Evolutionary conservation across 129 eudicot species (phyloP).

Genomic region (Deinandra increscens): DNA sequence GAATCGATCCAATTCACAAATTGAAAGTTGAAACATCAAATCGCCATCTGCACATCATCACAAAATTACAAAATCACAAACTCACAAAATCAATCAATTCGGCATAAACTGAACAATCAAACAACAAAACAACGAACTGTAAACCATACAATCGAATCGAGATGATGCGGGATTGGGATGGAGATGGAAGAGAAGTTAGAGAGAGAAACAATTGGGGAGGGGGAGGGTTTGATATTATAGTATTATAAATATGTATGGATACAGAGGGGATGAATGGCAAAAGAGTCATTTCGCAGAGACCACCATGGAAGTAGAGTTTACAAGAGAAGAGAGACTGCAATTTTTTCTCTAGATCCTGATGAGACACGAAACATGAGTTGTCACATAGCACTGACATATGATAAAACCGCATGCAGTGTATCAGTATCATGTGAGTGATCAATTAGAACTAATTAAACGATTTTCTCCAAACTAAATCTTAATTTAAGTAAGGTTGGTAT

Average conservation of each 20-base stretch:
- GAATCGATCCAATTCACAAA: background rate
- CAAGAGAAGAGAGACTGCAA: slow-evolving; percentile 29
- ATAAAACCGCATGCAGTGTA: too few species aligned
- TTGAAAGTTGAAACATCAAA: background rate
- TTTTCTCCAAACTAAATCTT: too few species aligned
- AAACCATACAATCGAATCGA: background rate
- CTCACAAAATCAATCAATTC: background rate
- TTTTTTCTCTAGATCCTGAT: too few species aligned
- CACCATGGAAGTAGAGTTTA: slow-evolving; percentile 28
- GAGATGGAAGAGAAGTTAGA: slow-evolving; percentile 22
- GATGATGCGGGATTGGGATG: slow-evolving; percentile 12
- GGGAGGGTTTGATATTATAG: slow-evolving; percentile 4
- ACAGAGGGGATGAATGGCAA: slow-evolving; percentile 39
- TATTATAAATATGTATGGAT: slow-evolving; percentile 17
- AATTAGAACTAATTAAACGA: too few species aligned
- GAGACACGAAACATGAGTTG: too few species aligned
- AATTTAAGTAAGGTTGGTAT: too few species aligned
- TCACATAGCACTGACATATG: too few species aligned
- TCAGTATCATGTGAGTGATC: too few species aligned
- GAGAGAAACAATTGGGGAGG: slow-evolving; percentile 18
- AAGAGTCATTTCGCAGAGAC: slow-evolving; percentile 20
- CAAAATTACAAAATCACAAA: background rate
- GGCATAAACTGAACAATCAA: background rate
- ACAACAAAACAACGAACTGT: background rate
- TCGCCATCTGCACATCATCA: slow-evolving; percentile 12